These are phyloP conservation scores for Candida manassasensis DNA, from an alignment of 805 yeast genomes.

Conservation along the genomic window DNA sequence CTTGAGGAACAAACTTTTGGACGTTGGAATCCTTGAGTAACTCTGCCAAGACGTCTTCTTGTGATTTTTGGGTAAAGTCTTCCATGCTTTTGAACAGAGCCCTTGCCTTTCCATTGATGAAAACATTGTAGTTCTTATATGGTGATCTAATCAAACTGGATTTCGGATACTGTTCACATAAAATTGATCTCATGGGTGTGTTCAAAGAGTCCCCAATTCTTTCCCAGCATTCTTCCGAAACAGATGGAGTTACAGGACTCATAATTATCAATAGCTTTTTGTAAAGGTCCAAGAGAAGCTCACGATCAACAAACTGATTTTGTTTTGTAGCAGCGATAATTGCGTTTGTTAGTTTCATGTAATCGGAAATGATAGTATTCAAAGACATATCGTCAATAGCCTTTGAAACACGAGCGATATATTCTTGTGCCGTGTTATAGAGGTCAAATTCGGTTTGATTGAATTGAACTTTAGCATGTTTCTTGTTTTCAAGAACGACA, in stretches of 20 bases:
- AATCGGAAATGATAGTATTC: slow-evolving; percentile 85
- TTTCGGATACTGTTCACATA: slow-evolving; percentile 64
- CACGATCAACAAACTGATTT: slow-evolving; percentile 25
- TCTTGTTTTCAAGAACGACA: slow-evolving; percentile 17
- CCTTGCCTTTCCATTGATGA: slow-evolving; percentile 70
- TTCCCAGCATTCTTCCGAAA: slow-evolving; percentile 82
- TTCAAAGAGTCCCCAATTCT: slow-evolving; percentile 11
- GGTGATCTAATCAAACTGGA: slow-evolving; percentile 37
- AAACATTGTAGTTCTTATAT: slow-evolving; percentile 46
- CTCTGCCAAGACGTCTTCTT: slow-evolving; percentile 31
- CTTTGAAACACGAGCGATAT: slow-evolving; percentile 46
- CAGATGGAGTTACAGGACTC: slow-evolving; percentile 79
- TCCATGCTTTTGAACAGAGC: slow-evolving; percentile 36
- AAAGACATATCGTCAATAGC: slow-evolving; percentile 62
- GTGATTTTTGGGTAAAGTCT: slow-evolving; percentile 31
- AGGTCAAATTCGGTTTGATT: slow-evolving; percentile 47
- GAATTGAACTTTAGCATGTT: slow-evolving; percentile 17
- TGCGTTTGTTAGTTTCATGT: slow-evolving; percentile 66
- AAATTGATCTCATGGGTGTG: slow-evolving; percentile 44
- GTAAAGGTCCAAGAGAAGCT: slow-evolving; percentile 45
- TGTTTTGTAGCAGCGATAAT: slow-evolving; percentile 37
- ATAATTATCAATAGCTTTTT: slow-evolving; percentile 55
- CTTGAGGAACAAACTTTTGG: slow-evolving; percentile 37
- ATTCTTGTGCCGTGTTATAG: slow-evolving; percentile 52
- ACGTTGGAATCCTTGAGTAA: slow-evolving; percentile 32